phyloP scores from a whole-genome alignment of 1,139 yeast species.

The Kluyveromyces sp. region DNA sequence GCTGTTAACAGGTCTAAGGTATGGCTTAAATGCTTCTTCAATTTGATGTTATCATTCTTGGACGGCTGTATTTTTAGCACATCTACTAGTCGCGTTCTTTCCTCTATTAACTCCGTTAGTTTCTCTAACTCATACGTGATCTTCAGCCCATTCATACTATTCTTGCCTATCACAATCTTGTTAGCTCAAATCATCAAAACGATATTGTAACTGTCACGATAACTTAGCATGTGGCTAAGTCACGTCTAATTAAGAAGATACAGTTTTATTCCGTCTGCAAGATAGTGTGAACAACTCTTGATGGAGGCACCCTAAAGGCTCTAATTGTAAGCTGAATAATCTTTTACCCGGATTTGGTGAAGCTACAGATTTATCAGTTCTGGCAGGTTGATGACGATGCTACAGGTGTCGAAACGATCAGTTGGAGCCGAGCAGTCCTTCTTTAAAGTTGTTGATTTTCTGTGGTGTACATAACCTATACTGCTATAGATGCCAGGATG shows the following conservation, averaged over 20 bases:
- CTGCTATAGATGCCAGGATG: neutral
- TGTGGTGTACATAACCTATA: slow-evolving; percentile 11
- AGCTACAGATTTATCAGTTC: neutral
- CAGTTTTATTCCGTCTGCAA: too few relatives aligned
- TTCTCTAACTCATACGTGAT: slow-evolving; percentile 24
- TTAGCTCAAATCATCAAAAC: too few relatives aligned
- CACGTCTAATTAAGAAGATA: too few relatives aligned
- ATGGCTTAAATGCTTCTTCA: slow-evolving; percentile 21
- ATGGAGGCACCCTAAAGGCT: too few relatives aligned
- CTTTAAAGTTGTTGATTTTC: neutral
- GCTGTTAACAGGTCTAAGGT: slow-evolving; percentile 16
- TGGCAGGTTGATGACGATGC: neutral
- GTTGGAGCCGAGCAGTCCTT: too few relatives aligned
- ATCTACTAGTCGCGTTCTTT: slow-evolving; percentile 21
- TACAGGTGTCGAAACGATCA: too few relatives aligned
- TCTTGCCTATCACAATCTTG: neutral
- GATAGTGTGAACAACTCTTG: too few relatives aligned
- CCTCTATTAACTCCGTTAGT: slow-evolving; percentile 25
- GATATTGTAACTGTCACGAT: too few relatives aligned
- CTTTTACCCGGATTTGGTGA: slow-evolving; percentile 7
- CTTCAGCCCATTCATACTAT: slow-evolving; percentile 17
- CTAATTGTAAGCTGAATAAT: too few relatives aligned
- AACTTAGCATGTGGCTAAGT: too few relatives aligned
- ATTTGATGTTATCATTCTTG: slow-evolving; percentile 18
- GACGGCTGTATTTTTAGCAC: slow-evolving; percentile 23